These are phyloP conservation scores for Byssochlamys sp. DNA, from an alignment of 2,329 filamentous ascomycete species.

Conservation along the genomic window DNA sequence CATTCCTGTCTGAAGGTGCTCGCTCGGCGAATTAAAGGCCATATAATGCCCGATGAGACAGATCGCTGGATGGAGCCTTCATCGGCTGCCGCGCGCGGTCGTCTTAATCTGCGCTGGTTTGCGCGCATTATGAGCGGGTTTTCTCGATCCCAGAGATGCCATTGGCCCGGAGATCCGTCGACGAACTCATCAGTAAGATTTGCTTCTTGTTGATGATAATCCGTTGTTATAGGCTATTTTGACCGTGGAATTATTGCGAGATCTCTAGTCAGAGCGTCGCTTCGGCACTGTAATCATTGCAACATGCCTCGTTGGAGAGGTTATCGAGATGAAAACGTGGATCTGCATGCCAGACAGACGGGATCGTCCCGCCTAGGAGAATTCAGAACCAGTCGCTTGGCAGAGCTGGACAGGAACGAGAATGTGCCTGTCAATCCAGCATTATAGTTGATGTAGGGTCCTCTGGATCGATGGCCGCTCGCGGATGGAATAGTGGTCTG, in stretches of 20 bases:
- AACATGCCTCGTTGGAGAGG: not conserved
- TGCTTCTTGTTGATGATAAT: too few relatives aligned
- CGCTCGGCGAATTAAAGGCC: not conserved
- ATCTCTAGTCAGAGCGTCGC: too few relatives aligned
- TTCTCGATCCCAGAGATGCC: not conserved
- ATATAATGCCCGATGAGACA: not conserved
- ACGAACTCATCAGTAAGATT: too few relatives aligned
- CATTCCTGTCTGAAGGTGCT: not conserved
- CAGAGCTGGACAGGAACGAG: not conserved
- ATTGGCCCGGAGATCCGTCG: not conserved
- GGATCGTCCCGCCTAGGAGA: not conserved
- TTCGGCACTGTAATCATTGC: not conserved
- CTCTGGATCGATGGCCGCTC: not conserved
- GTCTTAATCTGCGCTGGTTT: not conserved
- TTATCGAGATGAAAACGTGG: not conserved
- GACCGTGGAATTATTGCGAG: too few relatives aligned
- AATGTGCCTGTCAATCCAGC: not conserved
- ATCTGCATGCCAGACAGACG: not conserved
- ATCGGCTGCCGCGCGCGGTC: not conserved
- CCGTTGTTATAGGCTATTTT: too few relatives aligned
- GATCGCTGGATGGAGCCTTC: not conserved
- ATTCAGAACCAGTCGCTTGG: not conserved
- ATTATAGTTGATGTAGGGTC: not conserved
- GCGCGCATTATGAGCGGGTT: slow-evolving; percentile 1
- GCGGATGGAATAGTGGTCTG: not conserved